Percentiles rank a stretch among this genome's conserved stretches.
Evolutionary conservation across 805 yeast genomes (phyloP).

Genomic region (Myxozyma kluyveri): DNA sequence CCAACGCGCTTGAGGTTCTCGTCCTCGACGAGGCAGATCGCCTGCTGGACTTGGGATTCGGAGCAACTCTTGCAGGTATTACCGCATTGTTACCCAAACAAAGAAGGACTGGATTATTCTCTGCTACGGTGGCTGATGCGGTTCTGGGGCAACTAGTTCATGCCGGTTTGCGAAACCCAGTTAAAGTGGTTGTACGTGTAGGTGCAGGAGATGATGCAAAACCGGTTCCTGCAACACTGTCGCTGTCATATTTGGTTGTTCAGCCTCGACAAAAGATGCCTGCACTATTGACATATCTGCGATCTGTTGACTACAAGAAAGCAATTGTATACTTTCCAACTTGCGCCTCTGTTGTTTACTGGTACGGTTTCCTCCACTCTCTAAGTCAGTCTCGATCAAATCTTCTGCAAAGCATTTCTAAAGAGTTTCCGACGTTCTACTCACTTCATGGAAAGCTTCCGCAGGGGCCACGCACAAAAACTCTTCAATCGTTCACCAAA

Average conservation of each 20-base stretch:
- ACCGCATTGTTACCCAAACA: conserved; percentile 77
- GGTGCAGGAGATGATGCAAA: conserved; percentile 36
- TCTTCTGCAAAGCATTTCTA: conserved; percentile 21
- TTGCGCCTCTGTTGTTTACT: conserved; percentile 76
- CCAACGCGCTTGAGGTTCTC: conserved; percentile 64
- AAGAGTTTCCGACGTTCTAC: conserved; percentile 46
- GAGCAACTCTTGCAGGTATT: conserved; percentile 63
- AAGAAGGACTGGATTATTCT: conserved; percentile 87
- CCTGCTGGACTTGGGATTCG: conserved; percentile 73
- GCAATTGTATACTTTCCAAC: conserved; percentile 92
- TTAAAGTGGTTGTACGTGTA: conserved; percentile 73
- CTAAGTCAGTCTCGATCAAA: conserved; percentile 15
- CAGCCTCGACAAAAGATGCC: conserved; percentile 63
- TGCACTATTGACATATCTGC: conserved; percentile 52
- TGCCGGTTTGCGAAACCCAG: conserved; percentile 92
- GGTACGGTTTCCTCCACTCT: conserved; percentile 49
- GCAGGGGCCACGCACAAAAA: conserved; percentile 73
- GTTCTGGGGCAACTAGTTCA: conserved; percentile 67
- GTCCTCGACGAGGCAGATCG: conserved; percentile 94
- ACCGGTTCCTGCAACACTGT: conserved; percentile 60
- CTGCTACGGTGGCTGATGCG: conserved; percentile 87
- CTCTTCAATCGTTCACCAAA: conserved; percentile 59
- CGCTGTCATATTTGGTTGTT: conserved; percentile 58
- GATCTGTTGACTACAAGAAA: conserved; percentile 61
- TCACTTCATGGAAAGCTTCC: conserved; percentile 89